These are phyloP conservation scores for Naganishia sp. DNA, from an alignment of 1,284 basidiomycete genomes.

Conservation along the genomic window DNA sequence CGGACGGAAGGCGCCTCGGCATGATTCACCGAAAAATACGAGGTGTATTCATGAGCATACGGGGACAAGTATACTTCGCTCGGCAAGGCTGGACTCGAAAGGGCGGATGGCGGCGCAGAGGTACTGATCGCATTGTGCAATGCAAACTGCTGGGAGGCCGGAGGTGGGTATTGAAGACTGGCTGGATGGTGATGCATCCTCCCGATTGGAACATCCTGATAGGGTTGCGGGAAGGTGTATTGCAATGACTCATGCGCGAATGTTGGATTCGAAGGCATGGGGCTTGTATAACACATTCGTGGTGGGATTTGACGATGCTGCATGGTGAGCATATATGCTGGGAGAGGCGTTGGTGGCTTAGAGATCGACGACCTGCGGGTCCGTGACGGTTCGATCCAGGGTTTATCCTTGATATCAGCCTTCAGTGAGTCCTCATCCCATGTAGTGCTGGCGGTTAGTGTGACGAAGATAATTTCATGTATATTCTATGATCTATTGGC, in stretches of 20 bases:
- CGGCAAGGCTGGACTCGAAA: constrained; percentile 22
- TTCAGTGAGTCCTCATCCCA: no score
- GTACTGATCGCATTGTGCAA: neutral
- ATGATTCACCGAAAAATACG: constrained; percentile 16
- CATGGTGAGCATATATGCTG: neutral
- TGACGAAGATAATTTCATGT: no score
- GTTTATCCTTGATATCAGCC: no score
- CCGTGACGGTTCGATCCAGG: no score
- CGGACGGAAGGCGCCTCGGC: neutral
- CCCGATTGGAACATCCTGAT: neutral
- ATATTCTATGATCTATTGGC: no score
- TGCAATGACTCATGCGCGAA: neutral
- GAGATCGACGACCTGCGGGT: no score
- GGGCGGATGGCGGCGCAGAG: constrained; percentile 11
- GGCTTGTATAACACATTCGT: constrained; percentile 15
- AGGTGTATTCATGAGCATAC: constrained; percentile 25
- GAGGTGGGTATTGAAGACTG: neutral
- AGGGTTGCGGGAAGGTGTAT: constrained; percentile 8
- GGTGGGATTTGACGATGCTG: constrained; percentile 2
- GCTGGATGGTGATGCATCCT: neutral
- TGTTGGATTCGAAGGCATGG: constrained; percentile 8
- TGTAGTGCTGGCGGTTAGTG: no score
- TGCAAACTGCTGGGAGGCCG: neutral
- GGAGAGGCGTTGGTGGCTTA: no score
- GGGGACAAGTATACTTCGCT: constrained; percentile 22